Conservation (phyloP, 2,329 filamentous ascomycete species). For the Aspergillus proliferans region DNA sequence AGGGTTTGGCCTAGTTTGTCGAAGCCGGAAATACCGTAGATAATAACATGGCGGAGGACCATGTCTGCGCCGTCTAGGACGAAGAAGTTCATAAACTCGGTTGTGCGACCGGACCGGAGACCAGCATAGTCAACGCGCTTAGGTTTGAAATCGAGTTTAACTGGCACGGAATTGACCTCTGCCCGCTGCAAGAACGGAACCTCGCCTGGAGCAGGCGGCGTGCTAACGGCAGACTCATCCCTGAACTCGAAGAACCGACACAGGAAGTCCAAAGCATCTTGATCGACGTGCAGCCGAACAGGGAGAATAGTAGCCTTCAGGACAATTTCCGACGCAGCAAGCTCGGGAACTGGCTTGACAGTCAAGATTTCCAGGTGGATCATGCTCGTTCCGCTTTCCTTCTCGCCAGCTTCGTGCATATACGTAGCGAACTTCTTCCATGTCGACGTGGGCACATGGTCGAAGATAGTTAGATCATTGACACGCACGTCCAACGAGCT, state of each 20-base stretch:
- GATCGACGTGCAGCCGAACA: conserved; percentile 86
- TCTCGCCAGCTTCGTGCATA: conserved; percentile 76
- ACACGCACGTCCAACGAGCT: conserved; percentile 82
- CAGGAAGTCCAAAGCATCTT: conserved; percentile 95
- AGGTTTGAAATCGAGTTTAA: conserved; percentile 94
- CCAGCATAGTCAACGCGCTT: conserved; percentile 96
- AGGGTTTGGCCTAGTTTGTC: conserved; percentile 82
- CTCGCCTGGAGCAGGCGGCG: conserved; percentile 57
- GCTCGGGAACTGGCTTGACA: conserved; percentile 74
- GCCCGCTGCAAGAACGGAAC: conserved; percentile 82
- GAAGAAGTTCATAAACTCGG: conserved; percentile 98
- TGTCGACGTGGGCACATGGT: conserved; percentile 88
- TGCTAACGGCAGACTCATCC: conserved; percentile 54
- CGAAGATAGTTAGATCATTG: conserved; percentile 79
- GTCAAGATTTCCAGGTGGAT: conserved; percentile 81
- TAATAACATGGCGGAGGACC: conserved; percentile 77
- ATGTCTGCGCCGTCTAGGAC: conserved; percentile 84
- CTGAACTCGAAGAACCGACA: conserved; percentile 98
- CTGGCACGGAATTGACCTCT: conserved; percentile 74
- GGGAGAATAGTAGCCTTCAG: conserved; percentile 74
- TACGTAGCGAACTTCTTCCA: conserved; percentile 99
- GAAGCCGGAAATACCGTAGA: conserved; percentile 87
- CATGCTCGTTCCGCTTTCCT: conserved; percentile 84
- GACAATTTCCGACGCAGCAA: conserved; percentile 85
- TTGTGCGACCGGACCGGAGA: conserved; percentile 85